Conservation (phyloP, 352 stramenopile genomes). For the Globisporangium spiculum region DNA sequence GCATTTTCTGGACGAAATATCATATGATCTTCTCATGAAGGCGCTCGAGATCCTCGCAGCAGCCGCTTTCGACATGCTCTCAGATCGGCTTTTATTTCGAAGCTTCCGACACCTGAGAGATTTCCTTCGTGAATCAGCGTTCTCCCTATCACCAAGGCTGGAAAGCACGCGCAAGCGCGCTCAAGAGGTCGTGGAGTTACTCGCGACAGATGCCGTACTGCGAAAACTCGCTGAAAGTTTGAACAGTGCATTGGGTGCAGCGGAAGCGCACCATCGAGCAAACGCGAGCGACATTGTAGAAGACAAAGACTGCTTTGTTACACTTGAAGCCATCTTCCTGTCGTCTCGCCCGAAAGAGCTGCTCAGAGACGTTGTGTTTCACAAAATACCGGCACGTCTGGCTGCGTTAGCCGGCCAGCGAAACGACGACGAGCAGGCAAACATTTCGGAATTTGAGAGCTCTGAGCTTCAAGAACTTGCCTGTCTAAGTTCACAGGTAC, state of each 20-base stretch:
- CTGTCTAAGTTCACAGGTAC: slow-evolving; percentile 22
- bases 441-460: slow-evolving; percentile 1
- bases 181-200: not conserved
- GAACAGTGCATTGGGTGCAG: not conserved
- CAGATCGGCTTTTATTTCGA: not conserved
- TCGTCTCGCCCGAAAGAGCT: slow-evolving; percentile 21
- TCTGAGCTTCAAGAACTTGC: slow-evolving; percentile 21
- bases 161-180: not conserved
- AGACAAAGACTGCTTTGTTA: slow-evolving; percentile 15
- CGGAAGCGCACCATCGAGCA: not conserved
- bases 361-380: slow-evolving; percentile 14
- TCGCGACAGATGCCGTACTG: slow-evolving; percentile 4
- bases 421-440: not conserved
- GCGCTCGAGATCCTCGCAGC: slow-evolving; percentile 3
- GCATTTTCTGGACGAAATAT: not conserved
- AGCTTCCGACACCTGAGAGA: slow-evolving; percentile 3
- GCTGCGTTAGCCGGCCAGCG: slow-evolving; percentile 17
- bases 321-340: slow-evolving; percentile 24
- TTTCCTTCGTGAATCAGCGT: slow-evolving; percentile 1
- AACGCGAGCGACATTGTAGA: not conserved
- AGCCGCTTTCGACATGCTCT: not conserved
- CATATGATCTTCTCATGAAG: not conserved
- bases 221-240: not conserved
- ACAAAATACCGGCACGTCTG: slow-evolving; percentile 18
- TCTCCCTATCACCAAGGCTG: slow-evolving; percentile 1